phyloP scores from a whole-genome alignment of 495 filamentous ascomycete species.

The Penicillium odoratum region DNA sequence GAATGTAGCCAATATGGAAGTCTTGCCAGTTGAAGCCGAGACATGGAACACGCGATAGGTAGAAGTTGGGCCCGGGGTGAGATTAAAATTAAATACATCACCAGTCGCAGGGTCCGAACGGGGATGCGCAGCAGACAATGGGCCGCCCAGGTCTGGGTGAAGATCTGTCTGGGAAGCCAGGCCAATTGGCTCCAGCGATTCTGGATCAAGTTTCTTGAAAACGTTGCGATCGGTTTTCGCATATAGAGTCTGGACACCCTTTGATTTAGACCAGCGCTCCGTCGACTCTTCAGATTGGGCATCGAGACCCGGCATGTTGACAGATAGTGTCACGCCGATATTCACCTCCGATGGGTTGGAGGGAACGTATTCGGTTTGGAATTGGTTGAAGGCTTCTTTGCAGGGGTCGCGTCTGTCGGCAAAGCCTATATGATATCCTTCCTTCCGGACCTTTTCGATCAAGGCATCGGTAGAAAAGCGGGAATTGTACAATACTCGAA shows the following conservation, averaged over 20 bases:
- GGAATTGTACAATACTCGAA: slow-evolving; percentile 69
- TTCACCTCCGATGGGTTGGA: slow-evolving; percentile 43
- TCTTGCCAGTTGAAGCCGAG: slow-evolving; percentile 59
- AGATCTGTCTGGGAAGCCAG: slow-evolving; percentile 55
- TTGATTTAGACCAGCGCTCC: slow-evolving; percentile 22
- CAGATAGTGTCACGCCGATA: slow-evolving; percentile 59
- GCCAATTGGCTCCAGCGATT: slow-evolving; percentile 69
- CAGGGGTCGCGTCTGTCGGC: slow-evolving; percentile 69
- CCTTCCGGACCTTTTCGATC: slow-evolving; percentile 52
- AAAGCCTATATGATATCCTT: slow-evolving; percentile 54
- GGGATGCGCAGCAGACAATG: slow-evolving; percentile 64
- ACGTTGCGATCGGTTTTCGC: slow-evolving; percentile 58
- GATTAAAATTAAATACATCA: slow-evolving; percentile 78
- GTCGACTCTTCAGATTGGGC: slow-evolving; percentile 4
- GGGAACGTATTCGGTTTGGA: slow-evolving; percentile 54
- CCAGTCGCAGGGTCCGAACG: slow-evolving; percentile 69
- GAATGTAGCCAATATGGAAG: slow-evolving; percentile 70
- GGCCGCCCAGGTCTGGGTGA: slow-evolving; percentile 66
- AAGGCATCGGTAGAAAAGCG: slow-evolving; percentile 59
- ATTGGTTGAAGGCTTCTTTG: slow-evolving; percentile 63
- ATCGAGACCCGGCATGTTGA: slow-evolving; percentile 55
- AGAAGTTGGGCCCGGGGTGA: slow-evolving; percentile 43
- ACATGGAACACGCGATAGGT: slow-evolving; percentile 69
- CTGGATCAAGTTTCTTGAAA: slow-evolving; percentile 62
- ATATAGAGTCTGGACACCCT: slow-evolving; percentile 51